Evolutionary conservation across 148 eudicot genomes (phyloP), one percentile per base, ranked within the genome.

Genomic region (Rhododendron vialii): DNA sequence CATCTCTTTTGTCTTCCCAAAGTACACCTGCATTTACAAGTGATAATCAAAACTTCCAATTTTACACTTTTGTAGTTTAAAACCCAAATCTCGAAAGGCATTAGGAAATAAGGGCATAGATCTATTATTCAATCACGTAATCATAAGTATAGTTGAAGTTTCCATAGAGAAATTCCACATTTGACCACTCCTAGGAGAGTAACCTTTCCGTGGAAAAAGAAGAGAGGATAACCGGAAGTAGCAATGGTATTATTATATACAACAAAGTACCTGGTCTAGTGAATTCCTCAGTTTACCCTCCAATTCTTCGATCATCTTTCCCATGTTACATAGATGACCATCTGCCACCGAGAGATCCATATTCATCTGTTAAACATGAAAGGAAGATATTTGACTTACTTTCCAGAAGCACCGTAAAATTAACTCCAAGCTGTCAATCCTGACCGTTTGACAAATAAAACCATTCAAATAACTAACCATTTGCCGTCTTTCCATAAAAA

Each of bases 1-100:
- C 99, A 97, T 97, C 91, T 97, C 99, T 85, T 93, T 97, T 30
- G 99, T 97, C 90, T 96, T 97, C 59, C 99, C 99, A 93, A 97
- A 97, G 87, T 97, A 97, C 59, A 95, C 99, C 99, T 97, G 91
- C 53, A 84, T 51, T 65, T 43, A n/a, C 69, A 51, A n/a, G 30
- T 41, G n/a, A 33, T 4, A 6, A 13, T 75, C 51, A 18, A 82
- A 57, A n/a, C 82, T 45, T 9, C 48, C 38, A 81, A 50, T 48
- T 41, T 50, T 51, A 53, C 6, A 53, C 13, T n/a, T 26, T 55
- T 17, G 20, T 26, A 26, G 28, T 53, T n/a, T 35, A 84, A 57
- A 61, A 78, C 85, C 43, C 53, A 50, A 17, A 26, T 53, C 45
- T 82, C 45, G 7, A 14, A 73, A 74, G 71, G 14, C 5, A 45